Conservation (phyloP, 2,329 filamentous ascomycete species). For the Thielaviopsis musarum region DNA sequence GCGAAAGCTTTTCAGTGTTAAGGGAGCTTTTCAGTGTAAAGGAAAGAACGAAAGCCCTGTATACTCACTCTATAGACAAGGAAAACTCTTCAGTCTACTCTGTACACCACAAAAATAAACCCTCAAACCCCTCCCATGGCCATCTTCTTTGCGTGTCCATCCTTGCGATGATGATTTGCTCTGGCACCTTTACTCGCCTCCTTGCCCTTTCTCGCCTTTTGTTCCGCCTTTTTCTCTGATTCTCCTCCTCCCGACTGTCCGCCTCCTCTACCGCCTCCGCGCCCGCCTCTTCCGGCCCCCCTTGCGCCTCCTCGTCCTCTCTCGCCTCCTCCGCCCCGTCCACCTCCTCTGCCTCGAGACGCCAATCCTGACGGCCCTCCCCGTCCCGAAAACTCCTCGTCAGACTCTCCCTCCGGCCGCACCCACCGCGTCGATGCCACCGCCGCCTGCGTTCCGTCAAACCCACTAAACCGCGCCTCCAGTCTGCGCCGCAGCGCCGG, state of each 20-base stretch:
- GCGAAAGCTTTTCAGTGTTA: too few species aligned
- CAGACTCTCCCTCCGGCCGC: background rate
- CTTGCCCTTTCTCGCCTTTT: constrained; percentile 13
- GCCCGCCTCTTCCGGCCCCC: background rate
- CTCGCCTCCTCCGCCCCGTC: constrained; percentile 29
- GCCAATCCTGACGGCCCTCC: constrained; percentile 19
- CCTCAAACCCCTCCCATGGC: constrained; percentile 18
- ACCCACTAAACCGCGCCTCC: constrained; percentile 51
- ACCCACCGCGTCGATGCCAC: constrained; percentile 49
- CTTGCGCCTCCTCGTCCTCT: constrained; percentile 24
- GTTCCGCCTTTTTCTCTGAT: background rate
- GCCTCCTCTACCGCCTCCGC: background rate
- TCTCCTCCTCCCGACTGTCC: background rate
- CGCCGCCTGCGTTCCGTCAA: constrained; percentile 47
- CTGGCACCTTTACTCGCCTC: constrained; percentile 12
- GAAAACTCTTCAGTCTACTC: too few species aligned
- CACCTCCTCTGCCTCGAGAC: constrained; percentile 23
- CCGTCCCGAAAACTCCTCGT: constrained; percentile 15
- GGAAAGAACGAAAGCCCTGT: too few species aligned
- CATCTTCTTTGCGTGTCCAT: constrained; percentile 1
- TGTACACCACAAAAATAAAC: too few species aligned
- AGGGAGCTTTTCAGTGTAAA: too few species aligned
- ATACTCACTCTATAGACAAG: too few species aligned
- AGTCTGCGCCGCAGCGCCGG: constrained; percentile 50
- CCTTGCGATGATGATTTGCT: background rate